Base-by-base conservation (phyloP, 495 filamentous ascomycete species). In the Lepidopterella palustris region DNA sequence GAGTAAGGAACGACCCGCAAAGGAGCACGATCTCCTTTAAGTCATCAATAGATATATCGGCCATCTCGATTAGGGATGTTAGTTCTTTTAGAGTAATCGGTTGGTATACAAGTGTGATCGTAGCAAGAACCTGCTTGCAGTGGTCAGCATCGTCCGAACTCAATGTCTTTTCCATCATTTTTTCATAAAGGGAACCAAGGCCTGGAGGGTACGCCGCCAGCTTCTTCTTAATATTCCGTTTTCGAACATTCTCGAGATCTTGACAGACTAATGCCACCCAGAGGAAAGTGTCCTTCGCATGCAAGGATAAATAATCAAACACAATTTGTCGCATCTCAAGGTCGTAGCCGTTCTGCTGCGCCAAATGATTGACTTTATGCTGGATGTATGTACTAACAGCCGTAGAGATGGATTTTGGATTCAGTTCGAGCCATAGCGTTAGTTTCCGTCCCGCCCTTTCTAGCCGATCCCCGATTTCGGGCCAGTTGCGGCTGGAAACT, bases 251-350 rank as follows among this genome's bases (percentile, higher is more conserved):
- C 45, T 47, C 31, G 23, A 72, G 53, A 5, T 64, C 35, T 59
- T 65, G 27, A 59, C 55, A 27, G 69, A 70, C 62, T 28, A 70
- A 51, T 24, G 70, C 66, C n/a, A 72, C 71, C 71, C 71, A 71
- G 21, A 71, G 59, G 50, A 74, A 74, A 1, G 69, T 72, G 35
- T 58, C 50, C 10, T 64, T 55, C 9, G 71, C 57, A 8, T 74
- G 65, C 18, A 31, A 1, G 5, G 26, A 53, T 3, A 75, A 29
- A 31, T 62, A 26, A n/a, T 47, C 10, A 1, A 47, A 23, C 0
- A 76, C 60, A 10, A 20, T 1, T 35, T 24, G 59, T 56, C 61
- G 55, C 5, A 66, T 45, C 3, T 53, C 35, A 6, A 23, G 0
- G 21, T 69, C 29, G 40, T 68, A 56, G 11, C 53, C 28, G 2